These are phyloP conservation scores for Speleostelium caveatum DNA, from an alignment of 78 protist species.

Conservation along the genomic window DNA sequence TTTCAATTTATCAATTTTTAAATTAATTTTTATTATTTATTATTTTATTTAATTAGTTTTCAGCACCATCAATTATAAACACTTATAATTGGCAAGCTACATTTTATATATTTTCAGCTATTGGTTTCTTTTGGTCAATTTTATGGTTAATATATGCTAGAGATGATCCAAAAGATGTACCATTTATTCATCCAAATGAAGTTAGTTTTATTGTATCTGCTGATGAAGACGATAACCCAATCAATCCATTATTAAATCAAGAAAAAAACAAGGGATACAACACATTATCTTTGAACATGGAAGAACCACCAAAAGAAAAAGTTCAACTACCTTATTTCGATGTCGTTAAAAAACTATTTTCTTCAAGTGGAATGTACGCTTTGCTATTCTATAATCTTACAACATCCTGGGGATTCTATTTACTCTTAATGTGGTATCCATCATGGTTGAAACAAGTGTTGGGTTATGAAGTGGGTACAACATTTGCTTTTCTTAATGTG, in stretches of 20 bases:
- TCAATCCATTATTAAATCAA: neutral
- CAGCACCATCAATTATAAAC: constrained; percentile 15
- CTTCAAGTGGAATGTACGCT: constrained; percentile 8
- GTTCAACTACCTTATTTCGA: constrained; percentile 16
- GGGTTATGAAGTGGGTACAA: neutral
- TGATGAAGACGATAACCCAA: neutral
- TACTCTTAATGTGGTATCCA: constrained; percentile 71
- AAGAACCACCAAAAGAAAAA: too few relatives aligned
- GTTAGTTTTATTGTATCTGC: constrained; percentile 1
- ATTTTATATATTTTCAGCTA: constrained; percentile 43
- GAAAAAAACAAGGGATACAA: too few relatives aligned
- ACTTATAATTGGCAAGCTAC: neutral
- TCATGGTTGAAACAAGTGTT: constrained; percentile 8
- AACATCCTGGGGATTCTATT: constrained; percentile 42
- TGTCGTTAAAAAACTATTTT: constrained; percentile 21
- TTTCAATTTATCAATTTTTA: too few relatives aligned
- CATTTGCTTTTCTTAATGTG: constrained; percentile 30
- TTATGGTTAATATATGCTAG: constrained; percentile 33
- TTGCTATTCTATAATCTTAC: constrained; percentile 20
- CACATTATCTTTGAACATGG: too few relatives aligned
- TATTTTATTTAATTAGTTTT: too few relatives aligned
- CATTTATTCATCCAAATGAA: constrained; percentile 71
- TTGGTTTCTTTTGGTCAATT: constrained; percentile 18
- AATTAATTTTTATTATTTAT: too few relatives aligned
- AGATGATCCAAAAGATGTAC: constrained; percentile 44